Base-by-base conservation (phyloP, 495 filamentous ascomycete genomes). In the Lasiosphaeriaceae sp. region DNA sequence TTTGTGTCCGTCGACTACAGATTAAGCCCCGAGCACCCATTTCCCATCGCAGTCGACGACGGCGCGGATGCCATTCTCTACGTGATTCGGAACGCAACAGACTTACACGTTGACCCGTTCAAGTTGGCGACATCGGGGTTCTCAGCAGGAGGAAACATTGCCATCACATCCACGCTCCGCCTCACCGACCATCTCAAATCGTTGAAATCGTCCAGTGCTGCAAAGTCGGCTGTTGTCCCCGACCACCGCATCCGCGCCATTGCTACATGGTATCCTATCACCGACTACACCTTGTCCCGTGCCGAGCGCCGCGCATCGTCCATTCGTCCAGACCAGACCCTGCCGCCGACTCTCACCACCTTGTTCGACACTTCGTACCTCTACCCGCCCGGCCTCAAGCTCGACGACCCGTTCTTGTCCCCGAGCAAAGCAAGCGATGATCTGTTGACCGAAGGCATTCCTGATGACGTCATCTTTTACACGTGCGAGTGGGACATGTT, bases 401-500 rank as follows among this genome's bases (percentile, higher is more conserved):
- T 76, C 4, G 50, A 67, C 2, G 60, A 71, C 35, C 73, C 74
- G 0, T 65, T 62, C 11, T 54, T 79, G 5, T 78, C 75, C 2
- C 77, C 77, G 0, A 65, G 56, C 41, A 62, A 66, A 52, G 74
- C 74, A 2, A 58, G 67, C 4, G 74, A 78, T 54, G 69, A 74
- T 22, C 34, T 73, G 26, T 62, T 78, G 12, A 62, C 47, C 7
- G 67, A 65, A 7, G 74, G 80, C 65, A 72, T 83, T 1, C 78
- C 76, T 5, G 67, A 76, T 0, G 78, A 83, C 4, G 68, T 82
- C 17, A 64, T 81, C 3, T 70, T 97, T 45, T 89, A 86, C 59
- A 85, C 89, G 11, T 96, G 90, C 70, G 92, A 96, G 71, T 95
- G 86, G 83, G 92, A 96, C 65, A 94, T 96, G 88, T 71, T 97